A percentile compares a stretch with the other conserved stretches of the same genome.
These are phyloP conservation scores for Penicillium fuscoglaucum DNA, from an alignment of 2,329 filamentous ascomycete genomes.

Conservation along the genomic window DNA sequence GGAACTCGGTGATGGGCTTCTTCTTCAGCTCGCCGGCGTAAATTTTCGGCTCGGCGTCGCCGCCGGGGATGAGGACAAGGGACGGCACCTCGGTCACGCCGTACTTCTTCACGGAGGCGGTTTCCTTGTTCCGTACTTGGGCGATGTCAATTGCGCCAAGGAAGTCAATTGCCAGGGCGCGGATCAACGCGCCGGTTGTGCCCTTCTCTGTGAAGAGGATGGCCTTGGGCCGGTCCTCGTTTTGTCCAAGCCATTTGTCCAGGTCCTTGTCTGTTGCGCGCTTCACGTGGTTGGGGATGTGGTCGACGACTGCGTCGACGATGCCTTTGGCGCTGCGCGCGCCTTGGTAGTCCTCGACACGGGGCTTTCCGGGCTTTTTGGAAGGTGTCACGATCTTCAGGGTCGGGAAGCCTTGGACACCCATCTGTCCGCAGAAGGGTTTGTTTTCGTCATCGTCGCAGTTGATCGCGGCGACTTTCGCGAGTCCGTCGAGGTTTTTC, in stretches of 20 bases:
- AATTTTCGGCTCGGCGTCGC: slow-evolving; percentile 64
- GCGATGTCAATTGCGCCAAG: slow-evolving; percentile 75
- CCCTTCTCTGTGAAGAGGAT: slow-evolving; percentile 94
- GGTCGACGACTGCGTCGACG: slow-evolving; percentile 77
- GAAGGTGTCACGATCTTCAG: slow-evolving; percentile 88
- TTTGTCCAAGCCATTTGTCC: slow-evolving; percentile 68
- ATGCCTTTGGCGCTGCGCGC: slow-evolving; percentile 81
- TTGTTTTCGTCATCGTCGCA: slow-evolving; percentile 96
- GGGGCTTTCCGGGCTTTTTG: slow-evolving; percentile 75
- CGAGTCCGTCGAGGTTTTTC: slow-evolving; percentile 82
- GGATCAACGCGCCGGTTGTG: slow-evolving; percentile 76
- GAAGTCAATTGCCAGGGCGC: slow-evolving; percentile 87
- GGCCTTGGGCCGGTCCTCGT: slow-evolving; percentile 73
- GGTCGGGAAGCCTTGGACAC: slow-evolving; percentile 91
- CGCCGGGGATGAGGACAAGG: slow-evolving; percentile 74
- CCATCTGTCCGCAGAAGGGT: slow-evolving; percentile 77
- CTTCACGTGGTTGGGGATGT: slow-evolving; percentile 90
- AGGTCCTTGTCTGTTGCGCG: slow-evolving; percentile 76
- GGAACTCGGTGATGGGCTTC: slow-evolving; percentile 74
- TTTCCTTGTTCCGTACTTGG: slow-evolving; percentile 82
- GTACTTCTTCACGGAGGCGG: slow-evolving; percentile 68
- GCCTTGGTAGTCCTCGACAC: slow-evolving; percentile 89
- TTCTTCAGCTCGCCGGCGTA: slow-evolving; percentile 88
- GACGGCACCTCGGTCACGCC: slow-evolving; percentile 76
- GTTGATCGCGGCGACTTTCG: slow-evolving; percentile 90